Percentiles rank a stretch among this genome's conserved stretches.
These are phyloP conservation scores for Backusella liffmaniae DNA, from an alignment of 192 early-diverging fungal genomes.

Conservation along the genomic window DNA sequence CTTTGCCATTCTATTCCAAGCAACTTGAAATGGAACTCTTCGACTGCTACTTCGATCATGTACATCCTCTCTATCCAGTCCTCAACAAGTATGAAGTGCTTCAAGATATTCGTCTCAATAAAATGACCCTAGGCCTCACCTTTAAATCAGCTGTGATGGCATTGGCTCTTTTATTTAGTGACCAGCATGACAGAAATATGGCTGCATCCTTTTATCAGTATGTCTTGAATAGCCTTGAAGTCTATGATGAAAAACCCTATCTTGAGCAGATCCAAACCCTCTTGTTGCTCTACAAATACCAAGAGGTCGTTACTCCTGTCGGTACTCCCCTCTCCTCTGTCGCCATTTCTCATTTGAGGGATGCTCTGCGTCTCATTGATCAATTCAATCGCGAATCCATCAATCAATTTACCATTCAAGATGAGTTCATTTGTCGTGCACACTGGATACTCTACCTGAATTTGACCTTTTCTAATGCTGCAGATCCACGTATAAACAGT, in stretches of 20 bases:
- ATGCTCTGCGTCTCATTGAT: not conserved
- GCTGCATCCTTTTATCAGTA: conserved; percentile 9
- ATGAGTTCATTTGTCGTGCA: not conserved
- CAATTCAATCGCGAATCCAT: not conserved
- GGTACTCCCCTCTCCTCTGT: not conserved
- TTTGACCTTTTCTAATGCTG: not conserved
- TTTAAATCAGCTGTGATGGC: not conserved
- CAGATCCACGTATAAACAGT: not conserved
- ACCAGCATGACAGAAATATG: not conserved
- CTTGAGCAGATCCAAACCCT: conserved; percentile 5
- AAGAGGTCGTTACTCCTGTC: conserved; percentile 13
- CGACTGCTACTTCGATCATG: not conserved
- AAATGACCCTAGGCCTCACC: not conserved
- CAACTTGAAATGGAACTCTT: conserved; percentile 1
- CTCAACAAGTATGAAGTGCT: conserved; percentile 5
- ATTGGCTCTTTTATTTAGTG: not conserved
- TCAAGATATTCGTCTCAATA: not conserved
- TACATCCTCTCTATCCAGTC: conserved; percentile 12
- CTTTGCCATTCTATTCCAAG: conserved; percentile 1
- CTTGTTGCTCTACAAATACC: conserved; percentile 15
- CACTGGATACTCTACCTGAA: conserved; percentile 14
- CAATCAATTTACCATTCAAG: not conserved
- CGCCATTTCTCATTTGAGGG: not conserved
- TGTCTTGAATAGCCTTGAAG: not conserved
- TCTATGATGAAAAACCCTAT: not conserved